A percentile compares a stretch with the other conserved stretches of the same genome.
phyloP scores from a whole-genome alignment of 768 basidiomycete species.

The Lyophyllum shimeji region DNA sequence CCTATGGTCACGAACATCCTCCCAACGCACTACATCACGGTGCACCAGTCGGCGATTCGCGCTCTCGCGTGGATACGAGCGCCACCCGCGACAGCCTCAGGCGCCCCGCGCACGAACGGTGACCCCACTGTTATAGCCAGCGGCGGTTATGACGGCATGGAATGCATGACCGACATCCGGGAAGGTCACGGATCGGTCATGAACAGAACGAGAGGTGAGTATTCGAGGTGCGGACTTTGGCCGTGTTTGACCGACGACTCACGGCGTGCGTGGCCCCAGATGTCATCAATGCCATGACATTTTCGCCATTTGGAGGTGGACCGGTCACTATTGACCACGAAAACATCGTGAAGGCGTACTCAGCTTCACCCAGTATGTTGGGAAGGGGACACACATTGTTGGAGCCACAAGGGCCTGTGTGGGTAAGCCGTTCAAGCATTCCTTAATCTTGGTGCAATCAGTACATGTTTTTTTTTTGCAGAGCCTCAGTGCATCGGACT shows the following conservation, averaged over 20 bases:
- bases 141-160: slow-evolving; percentile 79
- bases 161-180: slow-evolving; percentile 74
- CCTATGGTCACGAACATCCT: slow-evolving; percentile 41
- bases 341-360: slow-evolving; percentile 74
- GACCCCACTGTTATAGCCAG: slow-evolving; percentile 76
- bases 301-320: slow-evolving; percentile 66
- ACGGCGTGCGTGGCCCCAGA: slow-evolving; percentile 38
- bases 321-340: slow-evolving; percentile 83
- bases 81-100: slow-evolving; percentile 53
- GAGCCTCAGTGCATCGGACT: slow-evolving; percentile 76
- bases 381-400: slow-evolving; percentile 71
- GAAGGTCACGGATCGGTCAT: slow-evolving; percentile 66
- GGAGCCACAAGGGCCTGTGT: slow-evolving; percentile 78
- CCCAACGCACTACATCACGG: slow-evolving; percentile 70
- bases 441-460: neutral
- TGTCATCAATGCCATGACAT: slow-evolving; percentile 67
- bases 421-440: slow-evolving; percentile 52
- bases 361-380: slow-evolving; percentile 69
- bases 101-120: slow-evolving; percentile 41
- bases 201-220: slow-evolving; percentile 73
- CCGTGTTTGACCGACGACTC: neutral
- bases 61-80: slow-evolving; percentile 72
- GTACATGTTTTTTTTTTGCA: slow-evolving; percentile 26
- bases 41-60: slow-evolving; percentile 82
- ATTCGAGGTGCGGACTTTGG: neutral